These are phyloP conservation scores for Solioccasus polychromus DNA, from an alignment of 768 basidiomycete genomes.

Conservation along the genomic window DNA sequence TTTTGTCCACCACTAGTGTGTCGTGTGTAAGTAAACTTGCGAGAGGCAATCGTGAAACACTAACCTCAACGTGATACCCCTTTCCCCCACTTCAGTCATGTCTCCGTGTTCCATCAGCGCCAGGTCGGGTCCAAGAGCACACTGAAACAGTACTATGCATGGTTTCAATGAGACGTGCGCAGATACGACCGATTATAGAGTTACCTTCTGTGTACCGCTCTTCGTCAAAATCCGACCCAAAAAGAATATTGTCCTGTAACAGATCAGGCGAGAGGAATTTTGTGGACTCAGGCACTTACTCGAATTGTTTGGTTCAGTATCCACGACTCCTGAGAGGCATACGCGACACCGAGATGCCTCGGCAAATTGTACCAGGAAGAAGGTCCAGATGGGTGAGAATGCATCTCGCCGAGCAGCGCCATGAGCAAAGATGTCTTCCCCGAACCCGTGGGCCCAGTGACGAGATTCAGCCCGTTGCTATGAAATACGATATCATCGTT, in stretches of 20 bases:
- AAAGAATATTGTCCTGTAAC: constrained; percentile 10
- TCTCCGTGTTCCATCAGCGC: constrained; percentile 56
- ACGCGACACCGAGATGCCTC: constrained; percentile 63
- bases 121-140: constrained; percentile 42
- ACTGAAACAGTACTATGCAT: constrained; percentile 34
- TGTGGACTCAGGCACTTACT: constrained; percentile 25
- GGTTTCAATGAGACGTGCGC: background rate
- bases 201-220: constrained; percentile 4
- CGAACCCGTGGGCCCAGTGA: constrained; percentile 56
- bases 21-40: background rate
- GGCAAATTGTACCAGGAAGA: constrained; percentile 71
- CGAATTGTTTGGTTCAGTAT: constrained; percentile 74
- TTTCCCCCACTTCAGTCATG: constrained; percentile 68
- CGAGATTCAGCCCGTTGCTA: constrained; percentile 48
- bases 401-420: constrained; percentile 65
- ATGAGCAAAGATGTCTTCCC: constrained; percentile 67
- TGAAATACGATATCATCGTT: constrained; percentile 54
- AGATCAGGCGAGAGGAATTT: background rate
- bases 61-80: constrained; percentile 53
- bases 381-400: constrained; percentile 47
- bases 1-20: constrained; percentile 12
- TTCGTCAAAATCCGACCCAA: constrained; percentile 6
- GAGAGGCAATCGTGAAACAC: background rate
- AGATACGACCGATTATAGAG: background rate
- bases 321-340: constrained; percentile 84